phyloP scores from a whole-genome alignment of 1,284 basidiomycete species.

The Sporisorium exsertum region DNA sequence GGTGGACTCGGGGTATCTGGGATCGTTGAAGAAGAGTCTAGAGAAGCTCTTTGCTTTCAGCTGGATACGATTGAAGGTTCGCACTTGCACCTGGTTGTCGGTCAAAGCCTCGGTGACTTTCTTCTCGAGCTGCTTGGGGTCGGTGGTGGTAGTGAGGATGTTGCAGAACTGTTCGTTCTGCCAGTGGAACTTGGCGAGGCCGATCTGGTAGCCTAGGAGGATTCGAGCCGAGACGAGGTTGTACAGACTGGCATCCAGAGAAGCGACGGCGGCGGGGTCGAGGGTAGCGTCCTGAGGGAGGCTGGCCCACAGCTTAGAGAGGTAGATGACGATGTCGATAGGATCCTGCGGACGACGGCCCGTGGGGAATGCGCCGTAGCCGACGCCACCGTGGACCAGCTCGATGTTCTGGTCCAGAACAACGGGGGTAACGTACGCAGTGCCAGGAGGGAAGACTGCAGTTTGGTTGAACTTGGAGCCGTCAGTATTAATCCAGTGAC shows the following conservation, averaged over 20 bases:
- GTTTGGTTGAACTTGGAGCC: neutral
- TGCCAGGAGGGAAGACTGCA: neutral
- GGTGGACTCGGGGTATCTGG: neutral
- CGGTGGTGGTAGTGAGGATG: neutral
- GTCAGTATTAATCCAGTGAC: neutral
- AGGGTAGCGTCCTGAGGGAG: neutral
- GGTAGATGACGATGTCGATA: constrained; percentile 1
- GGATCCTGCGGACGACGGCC: constrained; percentile 29
- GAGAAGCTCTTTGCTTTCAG: constrained; percentile 12
- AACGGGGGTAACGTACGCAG: neutral
- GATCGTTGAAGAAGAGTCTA: neutral
- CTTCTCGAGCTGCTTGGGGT: neutral
- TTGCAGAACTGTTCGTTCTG: constrained; percentile 6
- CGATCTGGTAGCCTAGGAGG: constrained; percentile 21
- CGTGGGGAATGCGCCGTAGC: constrained; percentile 16
- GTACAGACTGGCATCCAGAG: constrained; percentile 13
- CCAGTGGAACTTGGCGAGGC: constrained; percentile 15
- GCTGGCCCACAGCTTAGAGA: neutral
- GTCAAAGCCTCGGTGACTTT: neutral
- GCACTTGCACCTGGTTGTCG: constrained; percentile 14
- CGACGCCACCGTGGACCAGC: constrained; percentile 7
- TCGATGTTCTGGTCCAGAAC: constrained; percentile 2
- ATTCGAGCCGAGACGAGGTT: constrained; percentile 9
- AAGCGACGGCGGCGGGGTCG: neutral
- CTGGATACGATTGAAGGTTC: constrained; percentile 12